Conservation (phyloP, 345 rosid genomes). For the Fremontodendron californicum region DNA sequence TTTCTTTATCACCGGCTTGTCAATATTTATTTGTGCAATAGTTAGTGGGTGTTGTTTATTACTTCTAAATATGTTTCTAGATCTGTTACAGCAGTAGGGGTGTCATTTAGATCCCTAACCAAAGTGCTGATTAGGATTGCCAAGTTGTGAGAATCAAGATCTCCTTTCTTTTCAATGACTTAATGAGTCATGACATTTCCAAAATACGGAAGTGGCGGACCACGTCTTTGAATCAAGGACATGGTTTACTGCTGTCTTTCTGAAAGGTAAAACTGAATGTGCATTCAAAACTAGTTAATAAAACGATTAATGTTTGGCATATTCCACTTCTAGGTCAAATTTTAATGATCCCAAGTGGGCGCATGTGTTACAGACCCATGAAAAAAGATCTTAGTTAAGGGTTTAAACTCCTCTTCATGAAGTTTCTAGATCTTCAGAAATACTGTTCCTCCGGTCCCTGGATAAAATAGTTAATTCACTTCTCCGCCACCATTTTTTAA, state of each 20-base stretch:
- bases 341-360: not conserved
- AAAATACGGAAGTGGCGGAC: not conserved
- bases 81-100: not conserved
- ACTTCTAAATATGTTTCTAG: not conserved
- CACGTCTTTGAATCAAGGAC: not conserved
- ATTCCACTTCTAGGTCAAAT: not conserved
- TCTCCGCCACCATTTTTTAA: not conserved
- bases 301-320: not conserved
- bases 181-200: not conserved
- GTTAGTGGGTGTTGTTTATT: not conserved
- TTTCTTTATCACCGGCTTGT: not conserved
- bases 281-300: not conserved
- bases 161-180: constrained; percentile 5
- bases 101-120: not conserved
- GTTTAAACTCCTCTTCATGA: not conserved
- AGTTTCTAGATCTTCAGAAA: not conserved
- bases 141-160: not conserved
- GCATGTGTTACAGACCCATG: not conserved
- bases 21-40: not conserved
- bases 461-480: not conserved
- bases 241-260: not conserved
- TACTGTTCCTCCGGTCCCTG: not conserved
- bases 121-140: not conserved
- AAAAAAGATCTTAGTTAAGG: not conserved
- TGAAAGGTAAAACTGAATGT: not conserved